These are phyloP conservation scores for Clathrus columnatus DNA, from an alignment of 768 basidiomycete genomes.

Conservation along the genomic window DNA sequence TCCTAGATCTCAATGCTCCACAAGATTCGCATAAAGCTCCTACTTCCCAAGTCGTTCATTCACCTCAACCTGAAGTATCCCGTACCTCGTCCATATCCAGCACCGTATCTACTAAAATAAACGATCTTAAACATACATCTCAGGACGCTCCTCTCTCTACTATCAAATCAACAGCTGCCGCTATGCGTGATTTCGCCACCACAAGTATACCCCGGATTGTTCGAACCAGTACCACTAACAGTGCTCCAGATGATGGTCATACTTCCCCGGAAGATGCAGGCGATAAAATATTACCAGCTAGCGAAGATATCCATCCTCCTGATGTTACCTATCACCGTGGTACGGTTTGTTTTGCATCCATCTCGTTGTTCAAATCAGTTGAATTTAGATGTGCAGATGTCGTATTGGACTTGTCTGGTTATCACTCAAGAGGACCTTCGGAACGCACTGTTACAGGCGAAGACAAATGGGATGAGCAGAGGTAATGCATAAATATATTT, in stretches of 20 bases:
- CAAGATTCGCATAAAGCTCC: constrained; percentile 1
- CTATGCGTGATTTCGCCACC: constrained; percentile 1
- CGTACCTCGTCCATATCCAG: neutral
- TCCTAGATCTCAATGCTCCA: constrained; percentile 69
- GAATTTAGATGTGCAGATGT: constrained; percentile 39
- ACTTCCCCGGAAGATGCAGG: constrained; percentile 22
- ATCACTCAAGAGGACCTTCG: constrained; percentile 44
- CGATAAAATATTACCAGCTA: constrained; percentile 43
- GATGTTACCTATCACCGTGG: constrained; percentile 56
- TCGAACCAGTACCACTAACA: neutral
- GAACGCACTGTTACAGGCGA: constrained; percentile 15
- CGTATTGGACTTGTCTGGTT: constrained; percentile 77
- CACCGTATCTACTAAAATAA: neutral
- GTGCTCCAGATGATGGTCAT: neutral
- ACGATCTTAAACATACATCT: neutral
- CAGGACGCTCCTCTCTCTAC: too few relatives aligned
- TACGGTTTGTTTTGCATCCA: constrained; percentile 19
- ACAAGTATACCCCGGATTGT: neutral
- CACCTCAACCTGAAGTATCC: neutral
- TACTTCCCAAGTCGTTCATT: neutral
- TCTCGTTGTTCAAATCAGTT: constrained; percentile 20
- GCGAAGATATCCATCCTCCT: constrained; percentile 38
- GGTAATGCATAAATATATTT: neutral
- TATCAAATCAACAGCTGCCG: neutral
- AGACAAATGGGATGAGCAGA: constrained; percentile 1